Evolutionary conservation across 495 filamentous ascomycete species (phyloP).

Genomic region (Rhizodiscina lignyota): DNA sequence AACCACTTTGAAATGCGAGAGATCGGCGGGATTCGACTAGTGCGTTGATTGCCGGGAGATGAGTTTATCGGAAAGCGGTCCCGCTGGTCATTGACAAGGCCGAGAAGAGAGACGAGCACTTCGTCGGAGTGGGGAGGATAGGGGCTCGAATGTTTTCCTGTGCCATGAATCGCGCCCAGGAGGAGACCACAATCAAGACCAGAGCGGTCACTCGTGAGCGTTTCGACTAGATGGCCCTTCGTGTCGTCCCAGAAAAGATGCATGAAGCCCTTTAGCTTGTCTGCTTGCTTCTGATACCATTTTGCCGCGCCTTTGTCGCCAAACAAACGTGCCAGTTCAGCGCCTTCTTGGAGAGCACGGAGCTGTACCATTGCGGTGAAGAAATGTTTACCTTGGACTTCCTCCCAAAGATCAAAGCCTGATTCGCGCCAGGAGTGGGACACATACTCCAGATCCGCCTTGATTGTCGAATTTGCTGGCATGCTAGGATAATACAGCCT

Average conservation of each 20-base stretch:
- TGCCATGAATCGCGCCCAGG: conserved; percentile 22
- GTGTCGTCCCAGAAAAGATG: conserved; percentile 17
- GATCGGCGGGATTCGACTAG: too few relatives aligned
- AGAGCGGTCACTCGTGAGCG: conserved; percentile 14
- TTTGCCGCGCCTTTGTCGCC: conserved; percentile 17
- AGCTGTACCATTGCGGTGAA: conserved; percentile 43
- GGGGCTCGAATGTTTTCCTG: conserved; percentile 4
- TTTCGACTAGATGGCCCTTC: conserved; percentile 21
- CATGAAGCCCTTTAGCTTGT: conserved; percentile 13
- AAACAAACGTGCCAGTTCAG: conserved; percentile 17
- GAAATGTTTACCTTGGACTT: conserved; percentile 37
- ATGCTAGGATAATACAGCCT: conserved; percentile 16
- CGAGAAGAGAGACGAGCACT: conserved; percentile 21
- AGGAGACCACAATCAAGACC: conserved; percentile 25
- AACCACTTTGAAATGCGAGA: too few relatives aligned
- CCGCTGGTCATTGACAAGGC: conserved; percentile 19
- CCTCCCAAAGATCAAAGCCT: conserved; percentile 38
- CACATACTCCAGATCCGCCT: conserved; percentile 25
- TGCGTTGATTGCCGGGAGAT: too few relatives aligned
- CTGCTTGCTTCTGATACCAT: conserved; percentile 22
- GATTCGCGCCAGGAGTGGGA: conserved; percentile 27
- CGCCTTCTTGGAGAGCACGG: conserved; percentile 21
- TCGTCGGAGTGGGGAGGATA: conserved; percentile 22
- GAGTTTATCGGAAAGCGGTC: conserved; percentile 20
- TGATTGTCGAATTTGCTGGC: conserved; percentile 17